Conservation (phyloP, 306 rosid genomes). For the Astragalus glycyphyllos region DNA sequence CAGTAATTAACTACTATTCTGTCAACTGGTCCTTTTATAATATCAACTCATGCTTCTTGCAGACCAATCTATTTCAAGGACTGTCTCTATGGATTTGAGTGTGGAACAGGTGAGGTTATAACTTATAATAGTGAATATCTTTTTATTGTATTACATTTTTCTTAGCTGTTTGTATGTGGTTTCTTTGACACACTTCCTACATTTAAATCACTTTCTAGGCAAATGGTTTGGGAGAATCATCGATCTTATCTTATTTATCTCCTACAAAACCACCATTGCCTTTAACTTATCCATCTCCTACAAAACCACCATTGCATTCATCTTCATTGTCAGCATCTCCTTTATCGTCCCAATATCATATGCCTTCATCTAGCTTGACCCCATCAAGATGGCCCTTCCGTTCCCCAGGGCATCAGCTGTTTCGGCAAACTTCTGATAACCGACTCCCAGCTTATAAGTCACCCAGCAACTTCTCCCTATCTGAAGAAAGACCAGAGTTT, state of each 20-base stretch:
- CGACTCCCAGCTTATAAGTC: slow-evolving; percentile 66
- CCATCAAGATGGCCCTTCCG: slow-evolving; percentile 58
- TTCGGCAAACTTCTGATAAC: slow-evolving; percentile 68
- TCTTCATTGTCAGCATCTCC: slow-evolving; percentile 72
- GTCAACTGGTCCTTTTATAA: slow-evolving; percentile 32
- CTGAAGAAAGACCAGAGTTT: slow-evolving; percentile 69
- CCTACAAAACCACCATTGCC: slow-evolving; percentile 69
- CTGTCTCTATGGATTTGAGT: slow-evolving; percentile 68
- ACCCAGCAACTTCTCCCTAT: slow-evolving; percentile 58
- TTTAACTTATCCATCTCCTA: slow-evolving; percentile 48
- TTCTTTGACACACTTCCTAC: slow-evolving; percentile 25
- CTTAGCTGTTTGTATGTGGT: slow-evolving; percentile 15
- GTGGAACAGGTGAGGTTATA: slow-evolving; percentile 70
- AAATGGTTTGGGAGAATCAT: slow-evolving; percentile 62
- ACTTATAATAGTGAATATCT: slow-evolving; percentile 10
- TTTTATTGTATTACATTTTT: not conserved
- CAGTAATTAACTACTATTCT: slow-evolving; percentile 8
- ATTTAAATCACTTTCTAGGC: slow-evolving; percentile 53
- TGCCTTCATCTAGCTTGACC: slow-evolving; percentile 64
- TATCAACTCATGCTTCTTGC: slow-evolving; percentile 46
- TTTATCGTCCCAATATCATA: slow-evolving; percentile 60
- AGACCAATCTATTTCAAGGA: slow-evolving; percentile 74
- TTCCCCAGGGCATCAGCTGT: slow-evolving; percentile 76
- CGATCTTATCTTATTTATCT: slow-evolving; percentile 58
- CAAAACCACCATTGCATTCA: slow-evolving; percentile 62